Evolutionary conservation across 257 asterid species (phyloP), one percentile per base, ranked within the genome.

Genomic region (Haberlea rhodopensis): DNA sequence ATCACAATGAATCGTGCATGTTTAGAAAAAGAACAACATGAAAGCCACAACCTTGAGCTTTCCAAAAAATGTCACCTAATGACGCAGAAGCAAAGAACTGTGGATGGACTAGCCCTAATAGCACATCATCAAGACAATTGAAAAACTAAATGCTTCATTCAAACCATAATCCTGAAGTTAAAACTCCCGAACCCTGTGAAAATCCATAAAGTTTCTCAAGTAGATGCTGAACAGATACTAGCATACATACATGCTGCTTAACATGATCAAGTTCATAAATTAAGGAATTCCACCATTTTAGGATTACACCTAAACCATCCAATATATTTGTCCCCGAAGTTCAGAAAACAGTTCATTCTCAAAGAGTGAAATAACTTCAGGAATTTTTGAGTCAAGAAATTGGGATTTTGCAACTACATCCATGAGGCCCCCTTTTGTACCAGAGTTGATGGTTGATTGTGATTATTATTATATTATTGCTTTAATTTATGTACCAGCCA

Each of bases 191-290:
- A 21, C 52, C 60, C 52, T 7, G 40, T 57, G 37, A 59, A 51
- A 65, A 59, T 34, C 22, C 37, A 11, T 18, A 27, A 13, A 21
- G 37, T 52, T 29, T 51, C 53, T 20, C 16, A 66, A 53, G 64
- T 21, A 37, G 43, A 65, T 28, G 46, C 65, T 28, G 63, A 62
- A 40, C 13, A 32, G 43, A 11, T 7, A 32, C 43, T 32, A 32
- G 43, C 43, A 1, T 32, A 8, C 63, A 63, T 62, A 45, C 48
- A 70, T 25, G 63, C 74, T 66, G 63, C 51, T 54, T 32, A 69
- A 46, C 34, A 53, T 55, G 18, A 68, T 60, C 63, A 68, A 53
- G 31, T 67, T 69, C 70, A 63, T 66, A 76, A 16, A 31, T 52
- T 19, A 60, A 29, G 68, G 21, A 57, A 56, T 23, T 53, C 53